Evolutionary conservation across 371 early-diverging fungal species (phyloP), one percentile per base, ranked within the genome.

Genomic region (Mucor circinelloides): DNA sequence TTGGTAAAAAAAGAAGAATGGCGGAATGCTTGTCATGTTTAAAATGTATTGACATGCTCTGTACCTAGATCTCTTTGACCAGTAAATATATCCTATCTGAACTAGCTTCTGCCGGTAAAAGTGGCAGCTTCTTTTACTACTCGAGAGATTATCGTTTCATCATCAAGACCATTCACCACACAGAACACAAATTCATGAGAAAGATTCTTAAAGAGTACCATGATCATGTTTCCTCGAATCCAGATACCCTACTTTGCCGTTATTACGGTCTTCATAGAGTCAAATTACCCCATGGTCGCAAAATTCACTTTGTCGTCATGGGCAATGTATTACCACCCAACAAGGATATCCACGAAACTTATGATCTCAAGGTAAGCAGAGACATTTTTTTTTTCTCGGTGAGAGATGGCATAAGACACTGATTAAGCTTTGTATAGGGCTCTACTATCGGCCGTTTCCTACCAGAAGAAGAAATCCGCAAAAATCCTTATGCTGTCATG

Each of bases 271-370:
- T 99, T 48, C 98, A 98, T 76, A 90, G 99, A 63, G 96, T 98
- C 60, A 97, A 97, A 79, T 81, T 95, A 32, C 97, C 97, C 19
- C 93, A 92, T 52, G 91, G 94, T 42, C 85, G 90, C 34, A 97
- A 97, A 81, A 93, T 97, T 67, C 95, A 97, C 78, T 96, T 97
- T 82, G 94, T 97, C 12, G 96, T 97, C 31, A 97, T 97, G 97
- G 93, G 93, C 64, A 97, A 97, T 74, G 91, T 97, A 21, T 92
- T 96, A 75, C 97, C 97, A n/a, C 91, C 97, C 15, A 91, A 93
- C 85, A 91, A 93, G 75, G 95, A 96, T 75, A 95, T 96, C 60
- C 96, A 96, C 73, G 93, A 94, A 74, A 91, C 89, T 23, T 97
- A 92, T 63, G 97, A 97, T 72, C 77, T 97, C 57, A 97, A 97